phyloP scores from a whole-genome alignment of 2,329 filamentous ascomycete species.

The Arachnomyces sp. region DNA sequence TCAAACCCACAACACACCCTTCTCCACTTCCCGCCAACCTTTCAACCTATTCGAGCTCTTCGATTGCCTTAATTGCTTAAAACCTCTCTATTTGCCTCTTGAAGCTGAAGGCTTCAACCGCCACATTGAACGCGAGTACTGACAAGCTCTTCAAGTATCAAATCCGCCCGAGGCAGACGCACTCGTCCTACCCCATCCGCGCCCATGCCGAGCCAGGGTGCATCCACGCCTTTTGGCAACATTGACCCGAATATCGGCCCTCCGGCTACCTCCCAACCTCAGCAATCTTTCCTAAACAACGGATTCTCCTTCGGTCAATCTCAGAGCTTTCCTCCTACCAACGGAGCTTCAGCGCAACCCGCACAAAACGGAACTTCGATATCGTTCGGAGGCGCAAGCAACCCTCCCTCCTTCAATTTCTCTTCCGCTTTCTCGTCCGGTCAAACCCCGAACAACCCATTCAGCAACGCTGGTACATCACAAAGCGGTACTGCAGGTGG shows the following conservation, averaged over 20 bases:
- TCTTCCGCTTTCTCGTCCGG: conserved; percentile 17
- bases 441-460: conserved; percentile 26
- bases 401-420: conserved; percentile 26
- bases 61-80: no score
- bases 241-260: conserved; percentile 23
- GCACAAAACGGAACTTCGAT: conserved; percentile 22
- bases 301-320: conserved; percentile 29
- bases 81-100: no score
- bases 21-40: neutral
- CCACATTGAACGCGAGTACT: conserved; percentile 2
- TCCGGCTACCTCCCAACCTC: conserved; percentile 12
- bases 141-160: conserved; percentile 19
- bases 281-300: conserved; percentile 17
- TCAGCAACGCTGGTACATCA: conserved; percentile 19
- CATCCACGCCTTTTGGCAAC: conserved; percentile 23
- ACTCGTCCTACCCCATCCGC: conserved; percentile 17
- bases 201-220: conserved; percentile 12
- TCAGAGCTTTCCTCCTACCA: conserved; percentile 27
- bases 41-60: conserved; percentile 1
- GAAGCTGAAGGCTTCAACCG: no score
- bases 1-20: neutral
- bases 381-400: conserved; percentile 22
- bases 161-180: conserved; percentile 20
- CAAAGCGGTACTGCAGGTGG: conserved; percentile 14
- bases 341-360: conserved; percentile 15